Evolutionary conservation across 371 early-diverging fungal species (phyloP).

Genomic region (Mortierella sp.): DNA sequence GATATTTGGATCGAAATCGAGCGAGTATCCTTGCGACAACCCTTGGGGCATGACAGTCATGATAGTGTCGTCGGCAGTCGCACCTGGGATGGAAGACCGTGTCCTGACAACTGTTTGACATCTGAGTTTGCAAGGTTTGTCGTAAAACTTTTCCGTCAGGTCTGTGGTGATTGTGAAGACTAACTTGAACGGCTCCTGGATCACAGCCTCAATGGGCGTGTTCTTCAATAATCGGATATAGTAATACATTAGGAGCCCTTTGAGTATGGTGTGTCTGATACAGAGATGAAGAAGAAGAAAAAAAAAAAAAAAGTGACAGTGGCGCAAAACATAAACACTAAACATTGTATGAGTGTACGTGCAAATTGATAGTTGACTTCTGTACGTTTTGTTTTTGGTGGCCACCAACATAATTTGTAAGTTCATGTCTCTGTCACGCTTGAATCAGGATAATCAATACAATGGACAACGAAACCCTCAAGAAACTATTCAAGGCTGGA

Average conservation of each 20-base stretch:
- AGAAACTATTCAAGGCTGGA: constrained; percentile 79
- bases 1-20: constrained; percentile 50
- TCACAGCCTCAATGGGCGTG: constrained; percentile 56
- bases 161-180: constrained; percentile 58
- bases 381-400: not conserved
- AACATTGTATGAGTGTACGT: not conserved
- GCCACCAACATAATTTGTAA: not conserved
- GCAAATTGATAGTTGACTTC: not conserved
- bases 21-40: constrained; percentile 45
- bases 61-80: constrained; percentile 35
- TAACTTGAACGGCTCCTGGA: constrained; percentile 56
- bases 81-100: constrained; percentile 31
- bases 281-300: constrained; percentile 11
- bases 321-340: constrained; percentile 4
- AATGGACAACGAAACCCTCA: constrained; percentile 86
- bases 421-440: not conserved
- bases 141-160: constrained; percentile 53
- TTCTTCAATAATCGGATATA: constrained; percentile 56
- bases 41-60: constrained; percentile 57
- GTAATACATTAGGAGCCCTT: constrained; percentile 40
- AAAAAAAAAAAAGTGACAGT: constrained; percentile 12
- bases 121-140: constrained; percentile 45
- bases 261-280: not conserved
- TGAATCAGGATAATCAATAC: not conserved
- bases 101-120: constrained; percentile 52